These are phyloP conservation scores for Lactarius deliciosus DNA, from an alignment of 768 basidiomycete species.

Conservation along the genomic window DNA sequence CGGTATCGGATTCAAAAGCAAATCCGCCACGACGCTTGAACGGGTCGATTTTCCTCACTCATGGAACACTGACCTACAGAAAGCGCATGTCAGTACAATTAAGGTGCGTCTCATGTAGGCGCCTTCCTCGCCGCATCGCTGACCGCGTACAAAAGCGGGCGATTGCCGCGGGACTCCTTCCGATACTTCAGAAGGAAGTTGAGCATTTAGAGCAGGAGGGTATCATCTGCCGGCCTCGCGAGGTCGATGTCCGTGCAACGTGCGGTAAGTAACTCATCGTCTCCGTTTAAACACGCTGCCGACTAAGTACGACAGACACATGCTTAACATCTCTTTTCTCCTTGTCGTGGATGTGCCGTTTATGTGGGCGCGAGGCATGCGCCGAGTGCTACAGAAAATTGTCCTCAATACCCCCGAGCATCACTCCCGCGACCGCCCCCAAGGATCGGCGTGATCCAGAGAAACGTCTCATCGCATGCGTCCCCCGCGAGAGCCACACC, in stretches of 20 bases:
- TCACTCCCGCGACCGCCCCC: slow-evolving; percentile 36
- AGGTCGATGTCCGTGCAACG: slow-evolving; percentile 81
- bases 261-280: slow-evolving; percentile 54
- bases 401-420: slow-evolving; percentile 50
- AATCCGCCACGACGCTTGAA: slow-evolving; percentile 12
- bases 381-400: slow-evolving; percentile 72
- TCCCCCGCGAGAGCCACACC: slow-evolving; percentile 43
- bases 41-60: slow-evolving; percentile 18
- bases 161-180: slow-evolving; percentile 65
- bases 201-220: slow-evolving; percentile 52
- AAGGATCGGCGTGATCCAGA: slow-evolving; percentile 37
- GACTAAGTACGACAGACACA: slow-evolving; percentile 57
- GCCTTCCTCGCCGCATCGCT: slow-evolving; percentile 20
- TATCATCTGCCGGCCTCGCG: slow-evolving; percentile 69
- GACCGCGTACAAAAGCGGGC: slow-evolving; percentile 47
- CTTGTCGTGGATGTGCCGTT: slow-evolving; percentile 82
- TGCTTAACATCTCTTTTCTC: slow-evolving; percentile 93
- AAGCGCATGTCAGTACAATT: slow-evolving; percentile 54
- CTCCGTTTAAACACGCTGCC: slow-evolving; percentile 20
- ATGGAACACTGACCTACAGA: slow-evolving; percentile 34
- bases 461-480: slow-evolving; percentile 62
- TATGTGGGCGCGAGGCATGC: slow-evolving; percentile 88
- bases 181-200: slow-evolving; percentile 63
- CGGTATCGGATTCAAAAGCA: slow-evolving; percentile 55
- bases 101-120: slow-evolving; percentile 42